Conservation (phyloP, 345 rosid species). For the Ceriops zippeliana region DNA sequence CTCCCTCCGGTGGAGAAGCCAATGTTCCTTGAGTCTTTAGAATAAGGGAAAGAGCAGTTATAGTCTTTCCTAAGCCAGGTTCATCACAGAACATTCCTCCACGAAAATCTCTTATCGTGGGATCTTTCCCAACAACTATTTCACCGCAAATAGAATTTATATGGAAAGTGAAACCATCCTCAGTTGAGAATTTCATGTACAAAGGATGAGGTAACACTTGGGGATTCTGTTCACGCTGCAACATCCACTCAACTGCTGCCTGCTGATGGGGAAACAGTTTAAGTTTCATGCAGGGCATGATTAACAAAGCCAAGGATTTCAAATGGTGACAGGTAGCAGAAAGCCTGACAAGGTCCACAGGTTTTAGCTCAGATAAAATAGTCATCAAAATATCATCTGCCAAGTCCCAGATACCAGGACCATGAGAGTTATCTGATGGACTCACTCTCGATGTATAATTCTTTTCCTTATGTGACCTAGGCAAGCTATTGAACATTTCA, state of each 20-base stretch:
- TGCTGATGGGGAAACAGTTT: conserved; percentile 92
- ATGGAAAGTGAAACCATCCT: conserved; percentile 67
- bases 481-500: conserved; percentile 74
- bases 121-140: conserved; percentile 55
- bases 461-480: conserved; percentile 38
- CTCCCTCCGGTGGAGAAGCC: conserved; percentile 78
- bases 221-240: conserved; percentile 70
- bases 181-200: conserved; percentile 51
- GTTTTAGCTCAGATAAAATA: conserved; percentile 50
- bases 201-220: conserved; percentile 67
- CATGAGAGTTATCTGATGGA: conserved; percentile 32
- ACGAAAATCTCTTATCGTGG: conserved; percentile 68
- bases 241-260: conserved; percentile 93
- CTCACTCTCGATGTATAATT: conserved; percentile 42
- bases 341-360: conserved; percentile 59
- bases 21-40: conserved; percentile 82
- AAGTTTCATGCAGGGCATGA: conserved; percentile 89
- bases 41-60: conserved; percentile 85
- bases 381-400: conserved; percentile 63
- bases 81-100: conserved; percentile 99
- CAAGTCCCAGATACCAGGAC: conserved; percentile 67
- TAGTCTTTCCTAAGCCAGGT: conserved; percentile 96
- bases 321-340: conserved; percentile 74
- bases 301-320: conserved; percentile 53
- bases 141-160: conserved; percentile 68